These are phyloP conservation scores for Nothophaeocryptopus gaeumannii DNA, from an alignment of 2,329 filamentous ascomycete genomes.

Conservation along the genomic window DNA sequence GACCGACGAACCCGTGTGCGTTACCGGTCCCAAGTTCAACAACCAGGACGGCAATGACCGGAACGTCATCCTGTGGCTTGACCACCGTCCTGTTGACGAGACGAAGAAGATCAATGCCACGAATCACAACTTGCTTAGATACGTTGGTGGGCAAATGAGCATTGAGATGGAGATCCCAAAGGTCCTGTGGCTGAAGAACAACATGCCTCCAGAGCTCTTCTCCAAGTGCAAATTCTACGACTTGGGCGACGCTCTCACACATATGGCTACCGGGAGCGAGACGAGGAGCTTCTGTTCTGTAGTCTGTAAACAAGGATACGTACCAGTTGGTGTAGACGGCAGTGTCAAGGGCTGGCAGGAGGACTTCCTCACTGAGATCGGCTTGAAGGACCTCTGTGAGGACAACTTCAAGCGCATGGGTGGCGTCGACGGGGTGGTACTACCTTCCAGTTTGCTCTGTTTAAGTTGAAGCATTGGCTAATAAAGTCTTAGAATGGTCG, in stretches of 20 bases:
- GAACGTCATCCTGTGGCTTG: conserved; percentile 96
- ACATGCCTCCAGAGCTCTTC: conserved; percentile 92
- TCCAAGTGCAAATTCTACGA: conserved; percentile 96
- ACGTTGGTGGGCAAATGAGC: conserved; percentile 97
- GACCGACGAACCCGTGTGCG: conserved; percentile 84
- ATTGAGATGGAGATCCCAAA: conserved; percentile 99
- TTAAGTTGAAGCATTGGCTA: conserved; percentile 19
- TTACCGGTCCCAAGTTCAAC: conserved; percentile 83
- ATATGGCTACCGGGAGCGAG: conserved; percentile 89
- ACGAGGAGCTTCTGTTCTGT: conserved; percentile 92
- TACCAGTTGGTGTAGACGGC: conserved; percentile 94
- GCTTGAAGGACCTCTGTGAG: conserved; percentile 76
- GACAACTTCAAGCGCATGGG: conserved; percentile 92
- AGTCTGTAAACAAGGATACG: conserved; percentile 95
- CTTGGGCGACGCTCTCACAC: conserved; percentile 85
- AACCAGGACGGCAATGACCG: conserved; percentile 74
- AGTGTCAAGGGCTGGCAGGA: conserved; percentile 98
- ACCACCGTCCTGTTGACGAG: conserved; percentile 88
- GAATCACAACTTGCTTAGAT: conserved; percentile 85
- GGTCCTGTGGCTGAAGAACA: conserved; percentile 95
- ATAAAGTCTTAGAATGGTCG: conserved; percentile 71
- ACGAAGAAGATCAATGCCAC: conserved; percentile 92
- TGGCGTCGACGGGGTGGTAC: conserved; percentile 89
- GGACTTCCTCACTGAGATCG: conserved; percentile 84
- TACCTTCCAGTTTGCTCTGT: conserved; percentile 28